A percentile compares a stretch with the other conserved stretches of the same genome.
phyloP scores from a whole-genome alignment of 345 rosid genomes.

The Viola odorata region DNA sequence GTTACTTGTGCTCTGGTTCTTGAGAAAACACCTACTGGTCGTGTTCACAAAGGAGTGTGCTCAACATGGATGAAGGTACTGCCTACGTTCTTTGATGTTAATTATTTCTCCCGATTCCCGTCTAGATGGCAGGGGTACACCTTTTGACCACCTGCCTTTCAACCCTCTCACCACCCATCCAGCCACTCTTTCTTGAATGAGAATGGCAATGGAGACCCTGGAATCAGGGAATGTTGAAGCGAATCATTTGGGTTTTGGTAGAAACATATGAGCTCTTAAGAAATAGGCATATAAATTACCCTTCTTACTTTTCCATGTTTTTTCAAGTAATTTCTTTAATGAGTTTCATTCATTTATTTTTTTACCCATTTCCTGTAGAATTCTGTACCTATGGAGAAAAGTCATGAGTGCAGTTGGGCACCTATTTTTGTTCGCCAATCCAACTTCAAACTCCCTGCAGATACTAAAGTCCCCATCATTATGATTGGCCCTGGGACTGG shows the following conservation, averaged over 20 bases:
- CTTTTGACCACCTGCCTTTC: no score
- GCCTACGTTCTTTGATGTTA: background rate
- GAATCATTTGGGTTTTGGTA: no score
- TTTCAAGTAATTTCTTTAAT: background rate
- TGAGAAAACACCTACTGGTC: slow-evolving; percentile 76
- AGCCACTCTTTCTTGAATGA: no score
- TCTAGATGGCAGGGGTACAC: background rate
- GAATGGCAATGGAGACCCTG: no score
- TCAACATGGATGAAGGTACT: slow-evolving; percentile 94
- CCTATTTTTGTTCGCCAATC: slow-evolving; percentile 88
- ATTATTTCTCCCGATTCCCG: background rate
- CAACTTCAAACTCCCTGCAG: slow-evolving; percentile 82
- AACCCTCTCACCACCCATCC: no score
- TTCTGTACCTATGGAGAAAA: slow-evolving; percentile 61
- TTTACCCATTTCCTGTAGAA: slow-evolving; percentile 33
- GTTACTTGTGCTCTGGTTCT: slow-evolving; percentile 89
- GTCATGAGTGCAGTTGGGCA: slow-evolving; percentile 67
- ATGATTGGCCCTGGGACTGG: slow-evolving; percentile 99
- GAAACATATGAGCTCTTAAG: no score
- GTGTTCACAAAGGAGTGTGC: slow-evolving; percentile 87
- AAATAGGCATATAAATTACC: no score
- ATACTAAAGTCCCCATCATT: slow-evolving; percentile 68
- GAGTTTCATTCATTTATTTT: background rate
- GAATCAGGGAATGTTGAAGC: no score
- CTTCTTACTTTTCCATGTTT: background rate